phyloP scores from a whole-genome alignment of 2,329 filamentous ascomycete species.

The Arthrobotrys pseudoclavata region DNA sequence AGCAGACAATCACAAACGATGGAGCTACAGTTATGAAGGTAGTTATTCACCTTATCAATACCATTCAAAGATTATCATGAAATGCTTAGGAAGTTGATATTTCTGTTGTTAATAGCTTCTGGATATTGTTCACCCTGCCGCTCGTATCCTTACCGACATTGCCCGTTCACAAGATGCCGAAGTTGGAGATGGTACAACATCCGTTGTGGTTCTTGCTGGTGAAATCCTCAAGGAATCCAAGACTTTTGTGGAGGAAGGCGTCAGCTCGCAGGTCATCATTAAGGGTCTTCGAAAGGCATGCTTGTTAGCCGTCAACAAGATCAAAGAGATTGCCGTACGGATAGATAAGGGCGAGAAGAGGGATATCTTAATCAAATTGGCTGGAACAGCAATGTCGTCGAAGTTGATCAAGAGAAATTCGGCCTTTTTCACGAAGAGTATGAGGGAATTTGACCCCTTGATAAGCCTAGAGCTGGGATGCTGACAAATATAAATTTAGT shows the following conservation, averaged over 20 bases:
- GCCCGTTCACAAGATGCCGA: slow-evolving; percentile 98
- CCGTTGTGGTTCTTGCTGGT: slow-evolving; percentile 95
- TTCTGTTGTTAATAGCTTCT: slow-evolving; percentile 75
- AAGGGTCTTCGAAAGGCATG: slow-evolving; percentile 92
- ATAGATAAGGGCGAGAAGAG: slow-evolving; percentile 85
- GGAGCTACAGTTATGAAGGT: slow-evolving; percentile 99
- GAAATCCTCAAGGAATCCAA: slow-evolving; percentile 97
- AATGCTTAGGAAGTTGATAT: neutral
- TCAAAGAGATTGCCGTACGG: slow-evolving; percentile 95
- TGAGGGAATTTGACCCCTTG: slow-evolving; percentile 64
- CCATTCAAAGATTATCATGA: neutral
- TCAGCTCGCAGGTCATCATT: slow-evolving; percentile 97
- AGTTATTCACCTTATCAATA: slow-evolving; percentile 59
- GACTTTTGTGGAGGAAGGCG: slow-evolving; percentile 94
- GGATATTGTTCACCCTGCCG: slow-evolving; percentile 97
- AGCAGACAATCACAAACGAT: slow-evolving; percentile 98
- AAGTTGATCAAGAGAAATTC: slow-evolving; percentile 99
- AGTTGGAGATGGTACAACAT: slow-evolving; percentile 97
- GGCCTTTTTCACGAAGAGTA: slow-evolving; percentile 97
- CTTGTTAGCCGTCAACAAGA: slow-evolving; percentile 94
- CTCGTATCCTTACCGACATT: slow-evolving; percentile 97
- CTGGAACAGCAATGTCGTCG: slow-evolving; percentile 97
- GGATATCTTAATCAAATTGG: slow-evolving; percentile 89
- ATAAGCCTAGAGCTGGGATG: neutral
- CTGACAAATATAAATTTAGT: slow-evolving; percentile 70